Percentiles rank a stretch among this genome's conserved stretches.
These are phyloP conservation scores for Balamuthia mandrillaris DNA, from an alignment of 208 protist genomes.

Conservation along the genomic window DNA sequence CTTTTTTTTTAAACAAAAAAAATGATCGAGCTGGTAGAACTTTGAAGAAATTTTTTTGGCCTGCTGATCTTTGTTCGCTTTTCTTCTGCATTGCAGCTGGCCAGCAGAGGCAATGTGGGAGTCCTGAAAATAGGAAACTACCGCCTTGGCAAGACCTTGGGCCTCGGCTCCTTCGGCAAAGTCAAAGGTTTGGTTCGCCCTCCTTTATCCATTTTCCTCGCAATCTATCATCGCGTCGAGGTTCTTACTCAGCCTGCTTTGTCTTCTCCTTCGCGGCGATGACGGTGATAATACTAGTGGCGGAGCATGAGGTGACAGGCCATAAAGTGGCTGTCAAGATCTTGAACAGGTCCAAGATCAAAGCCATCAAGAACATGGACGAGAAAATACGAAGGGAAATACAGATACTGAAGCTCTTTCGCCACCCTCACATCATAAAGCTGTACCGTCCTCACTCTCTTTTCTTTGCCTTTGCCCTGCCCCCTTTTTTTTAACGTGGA, in stretches of 20 bases:
- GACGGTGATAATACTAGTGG: neutral
- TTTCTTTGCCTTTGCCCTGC: neutral
- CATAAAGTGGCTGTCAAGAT: conserved; percentile 98
- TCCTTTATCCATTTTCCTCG: conserved; percentile 37
- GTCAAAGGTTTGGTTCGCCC: conserved; percentile 83
- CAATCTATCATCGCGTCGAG: neutral
- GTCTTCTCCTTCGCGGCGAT: neutral
- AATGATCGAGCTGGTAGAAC: neutral
- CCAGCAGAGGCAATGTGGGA: too few species aligned
- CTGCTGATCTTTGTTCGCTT: too few species aligned
- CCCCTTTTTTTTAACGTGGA: neutral
- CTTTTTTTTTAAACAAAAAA: neutral
- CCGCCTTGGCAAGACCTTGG: conserved; percentile 95
- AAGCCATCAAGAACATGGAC: conserved; percentile 79
- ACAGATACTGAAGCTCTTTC: conserved; percentile 95
- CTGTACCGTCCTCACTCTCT: conserved; percentile 79
- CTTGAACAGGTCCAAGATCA: conserved; percentile 96
- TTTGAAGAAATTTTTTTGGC: too few species aligned
- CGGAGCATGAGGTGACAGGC: conserved; percentile 87
- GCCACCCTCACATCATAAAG: conserved; percentile 98
- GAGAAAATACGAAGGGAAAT: conserved; percentile 95
- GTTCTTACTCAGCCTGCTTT: neutral
- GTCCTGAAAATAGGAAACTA: conserved; percentile 89
- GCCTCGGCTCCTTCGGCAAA: conserved; percentile 98
- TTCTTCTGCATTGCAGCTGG: too few species aligned